phyloP scores from a whole-genome alignment of 2,329 filamentous ascomycete genomes.

The Fusarium sp. region DNA sequence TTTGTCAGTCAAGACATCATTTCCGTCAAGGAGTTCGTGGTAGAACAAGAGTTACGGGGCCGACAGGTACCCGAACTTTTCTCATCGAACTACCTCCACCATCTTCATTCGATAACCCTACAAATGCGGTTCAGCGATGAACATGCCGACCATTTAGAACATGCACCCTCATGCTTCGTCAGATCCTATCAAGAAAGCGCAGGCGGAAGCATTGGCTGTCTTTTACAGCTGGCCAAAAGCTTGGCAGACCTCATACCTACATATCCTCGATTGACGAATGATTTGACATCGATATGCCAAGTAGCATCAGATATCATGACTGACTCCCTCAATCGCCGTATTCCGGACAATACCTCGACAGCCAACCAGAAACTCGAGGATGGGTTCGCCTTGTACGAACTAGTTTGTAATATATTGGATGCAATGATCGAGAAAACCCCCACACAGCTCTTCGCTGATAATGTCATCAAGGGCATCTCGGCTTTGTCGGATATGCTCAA shows the following conservation, averaged over 20 bases:
- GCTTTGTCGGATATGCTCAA: conserved; percentile 60
- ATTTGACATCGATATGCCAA: conserved; percentile 53
- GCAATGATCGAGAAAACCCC: conserved; percentile 66
- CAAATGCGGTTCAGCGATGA: conserved; percentile 25
- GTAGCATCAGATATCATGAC: conserved; percentile 50
- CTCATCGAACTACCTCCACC: conserved; percentile 56
- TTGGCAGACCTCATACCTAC: conserved; percentile 56
- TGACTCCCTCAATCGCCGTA: conserved; percentile 44
- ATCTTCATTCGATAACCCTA: conserved; percentile 51
- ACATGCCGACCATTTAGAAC: conserved; percentile 24
- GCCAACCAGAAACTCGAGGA: conserved; percentile 52
- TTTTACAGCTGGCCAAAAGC: conserved; percentile 57
- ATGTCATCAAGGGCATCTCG: conserved; percentile 53
- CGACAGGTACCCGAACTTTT: conserved; percentile 43
- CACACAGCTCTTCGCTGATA: conserved; percentile 62
- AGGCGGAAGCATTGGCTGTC: conserved; percentile 56
- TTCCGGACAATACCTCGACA: conserved; percentile 35
- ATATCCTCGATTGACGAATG: conserved; percentile 61
- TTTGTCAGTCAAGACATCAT: conserved; percentile 62
- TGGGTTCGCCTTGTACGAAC: conserved; percentile 58
- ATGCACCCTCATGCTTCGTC: conserved; percentile 49
- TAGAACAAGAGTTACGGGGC: conserved; percentile 14
- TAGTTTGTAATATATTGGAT: conserved; percentile 57
- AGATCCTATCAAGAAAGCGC: conserved; percentile 56
- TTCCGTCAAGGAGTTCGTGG: conserved; percentile 33